Conservation (phyloP, 2,329 filamentous ascomycete genomes). For the Ramularia endophylla region DNA sequence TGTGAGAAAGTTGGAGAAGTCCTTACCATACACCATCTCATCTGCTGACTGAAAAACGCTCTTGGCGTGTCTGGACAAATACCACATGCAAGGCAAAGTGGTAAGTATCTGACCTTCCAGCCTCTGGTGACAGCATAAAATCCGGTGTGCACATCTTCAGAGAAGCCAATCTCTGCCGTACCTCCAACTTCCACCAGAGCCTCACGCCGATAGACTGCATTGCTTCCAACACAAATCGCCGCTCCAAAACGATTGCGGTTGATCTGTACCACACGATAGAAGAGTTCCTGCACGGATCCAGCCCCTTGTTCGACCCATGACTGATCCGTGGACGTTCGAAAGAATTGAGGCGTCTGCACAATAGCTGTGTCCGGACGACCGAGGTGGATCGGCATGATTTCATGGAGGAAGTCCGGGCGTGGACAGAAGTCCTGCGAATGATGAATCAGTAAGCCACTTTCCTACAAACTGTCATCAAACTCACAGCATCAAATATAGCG, state of each 20-base stretch:
- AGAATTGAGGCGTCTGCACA: conserved; percentile 40
- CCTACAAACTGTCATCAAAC: background rate
- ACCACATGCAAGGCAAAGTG: conserved; percentile 39
- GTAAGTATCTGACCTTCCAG: conserved; percentile 40
- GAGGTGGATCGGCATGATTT: conserved; percentile 37
- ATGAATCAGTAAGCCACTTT: background rate
- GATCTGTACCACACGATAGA: conserved; percentile 40
- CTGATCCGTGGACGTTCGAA: conserved; percentile 35
- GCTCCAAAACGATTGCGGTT: conserved; percentile 39
- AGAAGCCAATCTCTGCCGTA: conserved; percentile 40
- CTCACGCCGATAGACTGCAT: conserved; percentile 37
- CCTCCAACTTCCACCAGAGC: conserved; percentile 38
- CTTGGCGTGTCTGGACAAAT: conserved; percentile 40
- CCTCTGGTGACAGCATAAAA: conserved; percentile 39
- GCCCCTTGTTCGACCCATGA: conserved; percentile 43
- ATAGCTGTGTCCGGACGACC: conserved; percentile 36
- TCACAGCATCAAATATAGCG: conserved; percentile 36
- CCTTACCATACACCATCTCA: conserved; percentile 37
- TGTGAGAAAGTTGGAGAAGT: background rate
- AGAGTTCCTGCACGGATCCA: conserved; percentile 38
- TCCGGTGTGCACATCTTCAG: conserved; percentile 42
- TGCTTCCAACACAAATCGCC: conserved; percentile 40
- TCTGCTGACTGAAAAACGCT: conserved; percentile 41
- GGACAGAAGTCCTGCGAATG: conserved; percentile 35
- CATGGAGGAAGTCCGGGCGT: conserved; percentile 36